Conservation (phyloP, 176 grass and related monocot species). For the Neostapfia colusana region DNA sequence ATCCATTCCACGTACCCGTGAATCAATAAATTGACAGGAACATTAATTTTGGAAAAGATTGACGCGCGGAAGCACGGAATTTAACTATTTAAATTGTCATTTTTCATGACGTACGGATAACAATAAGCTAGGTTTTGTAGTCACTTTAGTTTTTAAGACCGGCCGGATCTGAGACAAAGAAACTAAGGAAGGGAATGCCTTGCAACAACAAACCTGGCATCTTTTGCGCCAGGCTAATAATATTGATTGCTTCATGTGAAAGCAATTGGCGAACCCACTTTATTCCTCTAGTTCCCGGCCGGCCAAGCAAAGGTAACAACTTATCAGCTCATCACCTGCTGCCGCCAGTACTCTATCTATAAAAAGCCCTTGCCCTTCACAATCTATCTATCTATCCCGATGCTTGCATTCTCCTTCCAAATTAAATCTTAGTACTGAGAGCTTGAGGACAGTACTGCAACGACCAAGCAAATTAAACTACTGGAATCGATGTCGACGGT, state of each 20-base stretch:
- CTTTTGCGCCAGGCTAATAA: conserved; percentile 11
- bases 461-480: background rate
- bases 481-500: conserved; percentile 41
- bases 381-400: background rate
- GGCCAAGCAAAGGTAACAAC: conserved; percentile 30
- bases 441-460: background rate
- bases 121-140: background rate
- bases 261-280: conserved; percentile 25
- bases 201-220: conserved; percentile 40
- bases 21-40: background rate
- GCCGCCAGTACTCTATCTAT: conserved; percentile 3
- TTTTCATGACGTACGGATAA: background rate
- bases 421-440: background rate
- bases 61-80: no score
- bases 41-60: no score
- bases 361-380: conserved; percentile 19
- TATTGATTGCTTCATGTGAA: conserved; percentile 3
- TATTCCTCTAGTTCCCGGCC: conserved; percentile 30
- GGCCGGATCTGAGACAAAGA: background rate
- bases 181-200: background rate
- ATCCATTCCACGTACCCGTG: no score
- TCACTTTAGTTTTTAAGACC: background rate
- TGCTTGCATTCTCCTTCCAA: background rate
- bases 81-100: no score
- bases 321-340: background rate